These are phyloP conservation scores for Gypsophila paniculata DNA, from an alignment of 179 eudicot species.

Conservation along the genomic window DNA sequence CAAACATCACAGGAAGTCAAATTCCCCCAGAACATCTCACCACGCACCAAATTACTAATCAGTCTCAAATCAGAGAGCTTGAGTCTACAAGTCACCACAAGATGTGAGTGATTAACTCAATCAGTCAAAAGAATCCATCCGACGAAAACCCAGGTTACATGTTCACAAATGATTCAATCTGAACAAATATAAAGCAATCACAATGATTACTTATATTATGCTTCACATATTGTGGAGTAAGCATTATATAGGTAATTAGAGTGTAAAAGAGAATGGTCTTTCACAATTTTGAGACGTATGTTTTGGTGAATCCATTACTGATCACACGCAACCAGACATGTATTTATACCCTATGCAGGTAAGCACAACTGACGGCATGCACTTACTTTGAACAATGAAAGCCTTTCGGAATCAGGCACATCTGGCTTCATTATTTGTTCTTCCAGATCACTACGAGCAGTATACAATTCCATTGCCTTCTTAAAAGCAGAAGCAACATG, in stretches of 20 bases:
- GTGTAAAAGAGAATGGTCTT: too few relatives aligned
- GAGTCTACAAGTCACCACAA: not conserved
- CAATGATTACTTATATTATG: not conserved
- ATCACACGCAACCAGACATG: constrained; percentile 1
- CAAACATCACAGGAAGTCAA: not conserved
- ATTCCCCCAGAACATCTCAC: not conserved
- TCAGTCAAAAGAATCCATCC: not conserved
- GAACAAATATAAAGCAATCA: not conserved
- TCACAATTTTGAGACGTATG: too few relatives aligned
- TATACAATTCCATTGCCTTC: constrained; percentile 68
- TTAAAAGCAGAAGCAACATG: constrained; percentile 63
- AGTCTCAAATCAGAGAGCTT: constrained; percentile 8
- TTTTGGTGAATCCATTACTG: not conserved
- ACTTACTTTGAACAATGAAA: constrained; percentile 66
- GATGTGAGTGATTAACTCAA: not conserved
- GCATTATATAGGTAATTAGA: too few relatives aligned
- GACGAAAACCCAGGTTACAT: not conserved
- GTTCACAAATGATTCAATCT: constrained; percentile 4
- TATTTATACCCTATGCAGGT: constrained; percentile 4
- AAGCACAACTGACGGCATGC: constrained; percentile 6
- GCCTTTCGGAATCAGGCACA: constrained; percentile 57
- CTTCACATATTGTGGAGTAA: not conserved
- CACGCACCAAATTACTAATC: not conserved
- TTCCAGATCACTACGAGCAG: constrained; percentile 66
- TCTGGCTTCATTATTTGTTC: constrained; percentile 50